Conservation (phyloP, 345 rosid genomes). For the Hypericum androsaemum region DNA sequence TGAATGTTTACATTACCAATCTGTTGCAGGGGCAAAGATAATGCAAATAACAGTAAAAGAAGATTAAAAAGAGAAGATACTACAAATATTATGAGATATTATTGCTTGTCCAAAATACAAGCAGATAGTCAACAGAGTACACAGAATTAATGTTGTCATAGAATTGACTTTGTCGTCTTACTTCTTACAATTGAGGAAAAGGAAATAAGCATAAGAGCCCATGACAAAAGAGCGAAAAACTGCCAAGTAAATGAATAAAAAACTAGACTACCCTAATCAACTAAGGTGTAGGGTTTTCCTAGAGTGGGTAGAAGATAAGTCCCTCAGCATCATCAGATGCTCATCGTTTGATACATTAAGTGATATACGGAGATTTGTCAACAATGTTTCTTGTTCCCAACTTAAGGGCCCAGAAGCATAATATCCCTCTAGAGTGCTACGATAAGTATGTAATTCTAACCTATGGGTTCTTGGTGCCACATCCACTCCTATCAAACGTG, state of each 20-base stretch:
- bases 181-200: slow-evolving; percentile 5
- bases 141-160: slow-evolving; percentile 13
- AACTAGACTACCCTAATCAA: neutral
- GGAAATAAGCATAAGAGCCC: neutral
- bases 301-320: slow-evolving; percentile 6
- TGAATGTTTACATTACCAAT: no score
- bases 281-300: slow-evolving; percentile 7
- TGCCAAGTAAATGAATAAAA: neutral
- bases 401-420: slow-evolving; percentile 58
- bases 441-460: slow-evolving; percentile 18
- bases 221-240: neutral
- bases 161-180: slow-evolving; percentile 7
- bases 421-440: slow-evolving; percentile 32
- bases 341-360: slow-evolving; percentile 71
- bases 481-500: slow-evolving; percentile 2
- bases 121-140: slow-evolving; percentile 15
- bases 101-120: slow-evolving; percentile 16
- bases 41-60: no score
- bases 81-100: no score
- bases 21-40: no score
- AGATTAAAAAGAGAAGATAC: no score
- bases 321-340: slow-evolving; percentile 47
- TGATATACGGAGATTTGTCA: slow-evolving; percentile 60
- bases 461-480: slow-evolving; percentile 14
- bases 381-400: slow-evolving; percentile 73